Evolutionary conservation across 345 rosid genomes (phyloP).

Genomic region (Cardiospermum halicacabum): DNA sequence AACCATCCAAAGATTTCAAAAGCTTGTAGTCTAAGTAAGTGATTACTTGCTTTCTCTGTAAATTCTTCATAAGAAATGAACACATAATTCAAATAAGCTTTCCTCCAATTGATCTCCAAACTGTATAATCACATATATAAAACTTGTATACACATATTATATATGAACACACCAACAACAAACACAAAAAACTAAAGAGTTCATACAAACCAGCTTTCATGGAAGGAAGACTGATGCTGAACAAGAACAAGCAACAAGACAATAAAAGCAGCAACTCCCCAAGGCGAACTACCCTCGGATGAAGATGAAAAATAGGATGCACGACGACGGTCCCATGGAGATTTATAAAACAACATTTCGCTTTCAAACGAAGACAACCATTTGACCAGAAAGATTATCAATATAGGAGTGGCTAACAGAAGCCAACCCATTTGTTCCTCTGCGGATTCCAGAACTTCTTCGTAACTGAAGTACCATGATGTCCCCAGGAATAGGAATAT

Average conservation of each 20-base stretch:
- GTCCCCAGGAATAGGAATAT: conserved; percentile 46
- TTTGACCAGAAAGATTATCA: conserved; percentile 47
- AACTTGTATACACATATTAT: not conserved
- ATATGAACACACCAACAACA: too few relatives aligned
- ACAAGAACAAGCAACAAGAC: conserved; percentile 64
- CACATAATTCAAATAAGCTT: too few relatives aligned
- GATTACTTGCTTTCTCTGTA: not conserved
- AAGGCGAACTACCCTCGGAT: conserved; percentile 76
- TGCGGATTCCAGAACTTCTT: conserved; percentile 47
- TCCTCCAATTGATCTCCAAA: too few relatives aligned
- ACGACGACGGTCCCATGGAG: conserved; percentile 54
- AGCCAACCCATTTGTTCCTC: conserved; percentile 53
- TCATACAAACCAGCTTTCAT: conserved; percentile 55
- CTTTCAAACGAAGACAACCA: conserved; percentile 66
- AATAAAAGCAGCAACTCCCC: conserved; percentile 89
- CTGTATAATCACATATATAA: not conserved
- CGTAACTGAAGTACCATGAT: conserved; percentile 64
- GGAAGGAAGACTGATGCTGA: conserved; percentile 66
- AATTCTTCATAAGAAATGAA: not conserved
- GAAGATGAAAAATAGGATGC: conserved; percentile 30
- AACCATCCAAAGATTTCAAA: not conserved
- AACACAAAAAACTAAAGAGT: too few relatives aligned
- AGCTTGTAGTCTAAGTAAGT: not conserved
- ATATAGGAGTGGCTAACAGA: conserved; percentile 53
- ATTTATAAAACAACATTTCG: conserved; percentile 35